Conservation (phyloP, 2,329 filamentous ascomycete species). For the Emergomyces orientalis region DNA sequence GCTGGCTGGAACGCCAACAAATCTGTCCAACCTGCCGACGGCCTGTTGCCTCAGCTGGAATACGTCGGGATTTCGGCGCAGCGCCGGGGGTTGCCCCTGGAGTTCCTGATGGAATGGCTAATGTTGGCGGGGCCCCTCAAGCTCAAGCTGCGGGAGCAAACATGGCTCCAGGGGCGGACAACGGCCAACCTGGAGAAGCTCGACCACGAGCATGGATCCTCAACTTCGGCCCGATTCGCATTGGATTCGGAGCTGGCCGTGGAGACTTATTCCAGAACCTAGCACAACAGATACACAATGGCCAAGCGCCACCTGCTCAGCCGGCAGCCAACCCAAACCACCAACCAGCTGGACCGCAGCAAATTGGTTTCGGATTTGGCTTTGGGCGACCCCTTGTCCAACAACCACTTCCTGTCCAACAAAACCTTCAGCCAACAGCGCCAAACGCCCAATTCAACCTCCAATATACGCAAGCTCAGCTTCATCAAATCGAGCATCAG, state of each 20-base stretch:
- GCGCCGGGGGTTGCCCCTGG: conserved; percentile 6
- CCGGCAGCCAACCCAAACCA: conserved; percentile 20
- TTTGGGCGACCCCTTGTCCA: conserved; percentile 27
- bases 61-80: conserved; percentile 25
- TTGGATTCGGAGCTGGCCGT: conserved; percentile 59
- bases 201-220: conserved; percentile 51
- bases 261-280: conserved; percentile 55
- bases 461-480: conserved; percentile 45
- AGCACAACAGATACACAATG: conserved; percentile 51
- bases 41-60: conserved; percentile 54
- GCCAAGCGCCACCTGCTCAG: conserved; percentile 35
- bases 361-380: conserved; percentile 35
- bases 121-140: conserved; percentile 14
- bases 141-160: conserved; percentile 21
- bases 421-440: conserved; percentile 10
- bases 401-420: conserved; percentile 13
- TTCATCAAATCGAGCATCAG: conserved; percentile 59
- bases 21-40: conserved; percentile 90
- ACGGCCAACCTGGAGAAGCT: conserved; percentile 29
- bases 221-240: conserved; percentile 63
- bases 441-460: conserved; percentile 14
- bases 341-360: conserved; percentile 23
- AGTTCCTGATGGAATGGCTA: not conserved
- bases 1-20: conserved; percentile 95
- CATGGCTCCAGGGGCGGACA: conserved; percentile 27